These are phyloP conservation scores for Evernia prunastri DNA, from an alignment of 495 filamentous ascomycete genomes.

Conservation along the genomic window DNA sequence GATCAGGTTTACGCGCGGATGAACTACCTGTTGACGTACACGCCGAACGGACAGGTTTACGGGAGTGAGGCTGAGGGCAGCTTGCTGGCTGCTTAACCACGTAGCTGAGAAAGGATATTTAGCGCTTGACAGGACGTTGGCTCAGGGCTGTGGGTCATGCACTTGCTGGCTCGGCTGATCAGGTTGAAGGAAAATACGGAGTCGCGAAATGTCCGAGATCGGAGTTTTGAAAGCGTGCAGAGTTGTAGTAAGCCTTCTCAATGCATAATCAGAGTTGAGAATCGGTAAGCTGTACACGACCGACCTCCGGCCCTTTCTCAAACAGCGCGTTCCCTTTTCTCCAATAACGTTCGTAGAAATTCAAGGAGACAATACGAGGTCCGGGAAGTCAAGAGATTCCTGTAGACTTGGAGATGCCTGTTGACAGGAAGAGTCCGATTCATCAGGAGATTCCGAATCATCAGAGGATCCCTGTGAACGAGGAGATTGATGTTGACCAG, in stretches of 20 bases:
- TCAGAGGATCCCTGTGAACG: too few species aligned
- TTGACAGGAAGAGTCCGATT: too few species aligned
- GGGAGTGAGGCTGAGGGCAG: background rate
- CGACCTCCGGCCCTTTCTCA: background rate
- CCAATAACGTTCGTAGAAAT: background rate
- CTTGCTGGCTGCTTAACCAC: background rate
- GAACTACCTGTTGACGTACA: background rate
- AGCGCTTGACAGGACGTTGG: too few species aligned
- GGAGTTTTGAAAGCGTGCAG: background rate
- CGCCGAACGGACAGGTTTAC: background rate
- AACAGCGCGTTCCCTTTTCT: background rate
- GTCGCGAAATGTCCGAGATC: background rate
- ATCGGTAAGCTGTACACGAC: background rate
- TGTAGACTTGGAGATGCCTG: too few species aligned
- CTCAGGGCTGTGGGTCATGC: too few species aligned
- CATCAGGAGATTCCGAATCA: too few species aligned
- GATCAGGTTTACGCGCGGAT: background rate
- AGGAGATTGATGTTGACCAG: too few species aligned
- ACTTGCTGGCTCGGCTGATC: too few species aligned
- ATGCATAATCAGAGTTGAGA: background rate
- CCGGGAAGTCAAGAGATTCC: background rate
- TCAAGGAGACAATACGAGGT: background rate
- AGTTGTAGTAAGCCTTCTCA: background rate
- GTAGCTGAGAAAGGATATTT: too few species aligned
- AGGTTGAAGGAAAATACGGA: background rate